Evolutionary conservation across 208 protist genomes (phyloP).

Genomic region (Leishmania aethiopica): DNA sequence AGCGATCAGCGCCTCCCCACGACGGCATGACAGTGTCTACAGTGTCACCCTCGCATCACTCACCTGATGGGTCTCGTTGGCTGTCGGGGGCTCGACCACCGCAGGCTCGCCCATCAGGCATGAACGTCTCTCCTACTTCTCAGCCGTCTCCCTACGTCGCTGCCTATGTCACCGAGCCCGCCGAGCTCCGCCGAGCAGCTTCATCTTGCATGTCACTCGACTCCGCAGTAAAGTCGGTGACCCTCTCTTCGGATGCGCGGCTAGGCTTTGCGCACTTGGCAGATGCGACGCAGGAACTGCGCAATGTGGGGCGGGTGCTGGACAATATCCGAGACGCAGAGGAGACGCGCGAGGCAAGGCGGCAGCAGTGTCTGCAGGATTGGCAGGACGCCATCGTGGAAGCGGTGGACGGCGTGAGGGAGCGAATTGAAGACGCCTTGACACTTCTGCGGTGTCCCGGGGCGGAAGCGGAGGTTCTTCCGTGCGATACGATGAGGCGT

Average conservation of each 20-base stretch:
- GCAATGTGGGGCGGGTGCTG: conserved; percentile 52
- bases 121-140: neutral
- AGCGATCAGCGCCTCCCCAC: neutral
- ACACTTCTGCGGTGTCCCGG: neutral
- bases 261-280: conserved; percentile 17
- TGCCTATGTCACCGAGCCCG: neutral
- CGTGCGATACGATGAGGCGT: neutral
- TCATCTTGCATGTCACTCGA: neutral
- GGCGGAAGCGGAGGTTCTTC: neutral
- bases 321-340: conserved; percentile 42
- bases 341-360: conserved; percentile 9
- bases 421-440: conserved; percentile 4
- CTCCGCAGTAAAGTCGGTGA: neutral
- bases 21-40: no score
- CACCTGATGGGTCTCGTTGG: conserved; percentile 13
- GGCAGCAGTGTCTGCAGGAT: conserved; percentile 19
- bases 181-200: neutral
- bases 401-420: conserved; percentile 24
- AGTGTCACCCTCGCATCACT: neutral
- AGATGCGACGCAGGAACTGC: conserved; percentile 40
- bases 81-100: conserved; percentile 2
- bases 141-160: conserved; percentile 3
- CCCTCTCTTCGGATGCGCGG: neutral
- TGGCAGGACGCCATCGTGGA: conserved; percentile 35
- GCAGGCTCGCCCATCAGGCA: neutral